These are phyloP conservation scores for Sugiyamaella valdiviana DNA, from an alignment of 805 yeast genomes.

Conservation along the genomic window DNA sequence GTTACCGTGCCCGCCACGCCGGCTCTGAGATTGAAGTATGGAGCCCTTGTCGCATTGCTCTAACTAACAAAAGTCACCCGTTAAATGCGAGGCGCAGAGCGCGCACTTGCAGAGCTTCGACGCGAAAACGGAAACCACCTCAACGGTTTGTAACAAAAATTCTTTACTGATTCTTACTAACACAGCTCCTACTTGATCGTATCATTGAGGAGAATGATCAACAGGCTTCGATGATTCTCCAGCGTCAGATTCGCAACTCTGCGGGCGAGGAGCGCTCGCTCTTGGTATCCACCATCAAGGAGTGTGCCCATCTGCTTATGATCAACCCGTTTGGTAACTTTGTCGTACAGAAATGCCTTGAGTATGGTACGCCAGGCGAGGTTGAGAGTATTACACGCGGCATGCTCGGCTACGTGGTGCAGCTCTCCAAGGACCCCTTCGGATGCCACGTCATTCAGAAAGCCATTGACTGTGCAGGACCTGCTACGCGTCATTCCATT, in stretches of 20 bases:
- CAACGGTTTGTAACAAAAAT: too few relatives aligned
- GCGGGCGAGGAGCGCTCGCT: slow-evolving; percentile 26
- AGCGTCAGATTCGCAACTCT: slow-evolving; percentile 34
- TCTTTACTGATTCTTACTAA: too few relatives aligned
- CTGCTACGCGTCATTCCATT: slow-evolving; percentile 25
- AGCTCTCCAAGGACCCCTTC: slow-evolving; percentile 33
- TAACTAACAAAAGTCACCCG: too few relatives aligned
- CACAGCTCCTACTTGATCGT: slow-evolving; percentile 24
- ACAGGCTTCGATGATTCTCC: slow-evolving; percentile 38
- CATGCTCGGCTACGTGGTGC: slow-evolving; percentile 29
- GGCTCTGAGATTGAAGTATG: too few relatives aligned
- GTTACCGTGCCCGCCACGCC: too few relatives aligned
- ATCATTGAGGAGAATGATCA: slow-evolving; percentile 35
- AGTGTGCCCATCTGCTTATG: slow-evolving; percentile 31
- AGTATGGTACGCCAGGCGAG: slow-evolving; percentile 30
- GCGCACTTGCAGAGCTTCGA: too few relatives aligned
- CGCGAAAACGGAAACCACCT: too few relatives aligned
- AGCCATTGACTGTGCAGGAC: slow-evolving; percentile 33
- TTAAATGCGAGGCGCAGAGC: too few relatives aligned
- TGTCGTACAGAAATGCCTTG: slow-evolving; percentile 37
- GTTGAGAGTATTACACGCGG: slow-evolving; percentile 22
- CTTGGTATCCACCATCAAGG: slow-evolving; percentile 29
- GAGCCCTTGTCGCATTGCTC: too few relatives aligned
- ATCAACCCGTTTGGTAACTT: slow-evolving; percentile 39
- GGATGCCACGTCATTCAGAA: slow-evolving; percentile 41